Evolutionary conservation across 768 basidiomycete genomes (phyloP).

Genomic region (Termitomyces sp.): DNA sequence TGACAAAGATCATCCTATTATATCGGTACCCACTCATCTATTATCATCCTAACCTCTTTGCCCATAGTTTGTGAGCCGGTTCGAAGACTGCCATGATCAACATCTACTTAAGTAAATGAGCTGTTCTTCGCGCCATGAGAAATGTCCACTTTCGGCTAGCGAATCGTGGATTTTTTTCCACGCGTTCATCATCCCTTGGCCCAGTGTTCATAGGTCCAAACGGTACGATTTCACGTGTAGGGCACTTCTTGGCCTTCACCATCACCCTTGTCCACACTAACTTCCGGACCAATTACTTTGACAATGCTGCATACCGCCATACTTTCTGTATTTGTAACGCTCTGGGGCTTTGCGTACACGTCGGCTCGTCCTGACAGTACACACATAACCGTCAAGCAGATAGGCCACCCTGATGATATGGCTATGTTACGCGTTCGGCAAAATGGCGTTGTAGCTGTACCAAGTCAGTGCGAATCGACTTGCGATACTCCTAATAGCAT

Average conservation of each 20-base stretch:
- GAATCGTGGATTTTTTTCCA: background rate
- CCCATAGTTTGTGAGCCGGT: background rate
- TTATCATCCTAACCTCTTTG: background rate
- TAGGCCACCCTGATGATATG: background rate
- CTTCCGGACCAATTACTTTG: background rate
- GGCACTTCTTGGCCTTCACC: background rate
- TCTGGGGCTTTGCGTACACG: background rate
- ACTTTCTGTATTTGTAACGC: background rate
- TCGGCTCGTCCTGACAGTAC: background rate
- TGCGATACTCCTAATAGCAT: slow-evolving; percentile 27
- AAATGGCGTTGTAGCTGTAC: slow-evolving; percentile 18
- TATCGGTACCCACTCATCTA: background rate
- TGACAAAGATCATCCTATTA: background rate
- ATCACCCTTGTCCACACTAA: background rate
- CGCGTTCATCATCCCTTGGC: background rate
- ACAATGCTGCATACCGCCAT: background rate
- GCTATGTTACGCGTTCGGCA: slow-evolving; percentile 19
- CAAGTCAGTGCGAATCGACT: slow-evolving; percentile 27
- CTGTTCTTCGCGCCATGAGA: background rate
- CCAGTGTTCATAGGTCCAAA: background rate
- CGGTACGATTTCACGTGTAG: background rate
- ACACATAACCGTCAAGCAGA: background rate
- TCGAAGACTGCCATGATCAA: background rate
- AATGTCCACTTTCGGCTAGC: background rate
- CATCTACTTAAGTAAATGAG: background rate